Conservation (phyloP, 345 rosid species). For the Diplotaxis tenuifolia region DNA sequence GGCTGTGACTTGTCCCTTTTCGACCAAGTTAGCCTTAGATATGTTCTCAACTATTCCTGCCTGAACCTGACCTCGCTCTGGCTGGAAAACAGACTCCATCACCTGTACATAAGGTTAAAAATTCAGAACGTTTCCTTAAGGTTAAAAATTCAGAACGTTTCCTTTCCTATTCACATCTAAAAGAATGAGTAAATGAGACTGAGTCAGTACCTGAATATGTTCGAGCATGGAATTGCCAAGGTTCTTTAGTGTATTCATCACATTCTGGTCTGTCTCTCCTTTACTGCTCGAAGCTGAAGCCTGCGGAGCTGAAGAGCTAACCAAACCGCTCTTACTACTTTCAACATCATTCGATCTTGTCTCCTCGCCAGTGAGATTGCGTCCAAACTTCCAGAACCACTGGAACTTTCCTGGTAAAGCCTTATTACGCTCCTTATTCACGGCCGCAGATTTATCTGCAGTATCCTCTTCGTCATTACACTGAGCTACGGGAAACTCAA, state of each 20-base stretch:
- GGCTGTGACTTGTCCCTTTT: slow-evolving; percentile 85
- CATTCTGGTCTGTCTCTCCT: slow-evolving; percentile 70
- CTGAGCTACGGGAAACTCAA: slow-evolving; percentile 35
- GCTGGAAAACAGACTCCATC: slow-evolving; percentile 88
- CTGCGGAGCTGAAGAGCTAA: slow-evolving; percentile 34
- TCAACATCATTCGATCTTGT: slow-evolving; percentile 40
- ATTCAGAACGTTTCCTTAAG: too few species aligned
- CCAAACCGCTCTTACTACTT: slow-evolving; percentile 31
- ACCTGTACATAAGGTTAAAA: slow-evolving; percentile 46
- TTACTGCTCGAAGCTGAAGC: slow-evolving; percentile 41
- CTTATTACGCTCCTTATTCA: slow-evolving; percentile 49
- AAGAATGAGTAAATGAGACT: neutral
- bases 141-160: neutral
- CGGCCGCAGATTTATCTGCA: slow-evolving; percentile 35
- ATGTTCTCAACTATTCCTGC: slow-evolving; percentile 59
- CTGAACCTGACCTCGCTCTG: slow-evolving; percentile 63
- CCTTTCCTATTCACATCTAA: neutral
- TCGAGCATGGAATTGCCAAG: slow-evolving; percentile 93
- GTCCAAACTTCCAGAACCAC: slow-evolving; percentile 93
- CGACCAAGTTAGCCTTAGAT: slow-evolving; percentile 71
- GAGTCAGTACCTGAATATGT: slow-evolving; percentile 78
- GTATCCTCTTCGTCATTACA: slow-evolving; percentile 30
- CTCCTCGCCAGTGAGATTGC: slow-evolving; percentile 49
- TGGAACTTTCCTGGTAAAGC: slow-evolving; percentile 69
- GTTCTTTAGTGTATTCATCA: slow-evolving; percentile 64